Base-by-base conservation (phyloP, 2,329 filamentous ascomycete species). In the Harringtonia lauricola region DNA sequence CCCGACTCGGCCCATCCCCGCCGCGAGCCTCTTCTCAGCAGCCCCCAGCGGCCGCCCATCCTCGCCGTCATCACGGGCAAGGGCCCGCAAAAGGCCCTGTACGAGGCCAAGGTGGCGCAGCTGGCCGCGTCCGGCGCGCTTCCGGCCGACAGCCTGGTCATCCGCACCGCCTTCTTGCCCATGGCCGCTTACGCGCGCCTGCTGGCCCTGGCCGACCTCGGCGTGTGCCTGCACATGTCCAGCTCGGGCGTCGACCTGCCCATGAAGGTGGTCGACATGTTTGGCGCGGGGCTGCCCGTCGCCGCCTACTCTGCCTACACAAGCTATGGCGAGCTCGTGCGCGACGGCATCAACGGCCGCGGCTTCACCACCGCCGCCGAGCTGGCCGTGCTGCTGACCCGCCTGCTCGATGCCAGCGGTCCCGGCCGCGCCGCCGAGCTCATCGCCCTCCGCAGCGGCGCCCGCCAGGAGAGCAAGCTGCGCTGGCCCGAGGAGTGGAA, bases 251-350 rank as follows among this genome's bases (percentile, higher is more conserved):
- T 98, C 0, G 92, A 98, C 62, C 68, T 98, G 18, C 92, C 92
- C 0, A 98, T 98, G 92, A 98, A 98, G 64, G 88, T 98, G 1
- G 89, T 98, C 14, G 92, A 98, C 59, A 95, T 98, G 89, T 96
- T 98, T 59, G 92, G 92, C 3, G 84, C 89, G 0, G 92, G 90
- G 0, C 67, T 98, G 24, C 92, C 92, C 0, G 92, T 98, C 0
- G 81, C 83, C 0, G 90, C 88, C 4, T 96, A 92, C 72, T 77
- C 76, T 22, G 74, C 75, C 2, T 98, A 94, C 57, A 81, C 89
- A 57, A 90, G 89, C 49, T 95, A 94, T 72, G 70, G 76, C 3
- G 92, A 98, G 64, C 67, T 98, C n/a, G 85, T 98, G 22, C 82
- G 75, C 42, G 89, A 96, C 55, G 83, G 85, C 0, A 70, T 80